Conservation (phyloP, 2,329 filamentous ascomycete genomes). For the Cladorrhinum sp. region DNA sequence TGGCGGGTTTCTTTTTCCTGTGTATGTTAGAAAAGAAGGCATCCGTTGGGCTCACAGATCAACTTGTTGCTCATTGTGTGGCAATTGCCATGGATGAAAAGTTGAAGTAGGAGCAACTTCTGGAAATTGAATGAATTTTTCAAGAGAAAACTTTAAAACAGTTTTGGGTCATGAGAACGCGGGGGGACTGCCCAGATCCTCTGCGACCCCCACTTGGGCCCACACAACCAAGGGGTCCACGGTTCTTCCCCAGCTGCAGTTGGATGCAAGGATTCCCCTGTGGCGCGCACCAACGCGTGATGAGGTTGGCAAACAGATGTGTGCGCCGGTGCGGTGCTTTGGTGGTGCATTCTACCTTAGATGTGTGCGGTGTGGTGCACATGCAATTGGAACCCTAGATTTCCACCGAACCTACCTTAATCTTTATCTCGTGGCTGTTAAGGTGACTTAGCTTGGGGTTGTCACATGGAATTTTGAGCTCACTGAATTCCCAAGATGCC, state of each 20-base stretch:
- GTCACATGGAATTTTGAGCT: not conserved
- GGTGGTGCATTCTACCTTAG: not conserved
- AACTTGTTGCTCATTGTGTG: not conserved
- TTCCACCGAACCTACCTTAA: not conserved
- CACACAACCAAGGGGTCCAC: too few relatives aligned
- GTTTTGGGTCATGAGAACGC: too few relatives aligned
- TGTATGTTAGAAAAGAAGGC: not conserved
- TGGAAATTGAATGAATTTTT: too few relatives aligned
- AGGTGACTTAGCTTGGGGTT: not conserved
- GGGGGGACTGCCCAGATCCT: too few relatives aligned
- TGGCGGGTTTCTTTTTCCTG: too few relatives aligned
- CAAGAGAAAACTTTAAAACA: too few relatives aligned
- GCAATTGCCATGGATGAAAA: too few relatives aligned
- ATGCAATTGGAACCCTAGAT: not conserved
- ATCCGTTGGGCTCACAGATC: too few relatives aligned
- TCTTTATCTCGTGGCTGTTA: not conserved
- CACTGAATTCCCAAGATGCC: too few relatives aligned
- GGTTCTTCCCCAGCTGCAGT: not conserved
- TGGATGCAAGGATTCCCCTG: not conserved
- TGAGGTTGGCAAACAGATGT: not conserved
- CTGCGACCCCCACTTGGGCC: not conserved
- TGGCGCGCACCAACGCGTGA: not conserved
- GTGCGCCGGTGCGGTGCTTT: too few relatives aligned
- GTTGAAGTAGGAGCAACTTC: too few relatives aligned
- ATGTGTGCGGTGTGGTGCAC: not conserved